Evolutionary conservation across 2,329 filamentous ascomycete genomes (phyloP), one percentile per base, ranked within the genome.

Genomic region (Trichoderma sp.): DNA sequence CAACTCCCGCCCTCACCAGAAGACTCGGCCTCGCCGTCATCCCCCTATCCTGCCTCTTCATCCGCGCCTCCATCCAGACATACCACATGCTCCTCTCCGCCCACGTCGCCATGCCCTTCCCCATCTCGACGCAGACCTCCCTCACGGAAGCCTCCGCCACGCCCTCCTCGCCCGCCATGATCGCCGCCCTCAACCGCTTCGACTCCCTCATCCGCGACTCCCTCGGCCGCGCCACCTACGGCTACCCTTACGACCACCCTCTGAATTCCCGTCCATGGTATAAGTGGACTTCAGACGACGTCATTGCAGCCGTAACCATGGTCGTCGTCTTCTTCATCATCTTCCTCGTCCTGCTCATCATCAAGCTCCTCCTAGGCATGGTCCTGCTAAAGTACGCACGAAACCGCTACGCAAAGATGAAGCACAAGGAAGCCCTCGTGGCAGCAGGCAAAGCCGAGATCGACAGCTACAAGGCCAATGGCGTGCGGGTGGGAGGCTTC

Each of bases 61-160:
- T 99, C 75, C 88, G 96, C 50, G 92, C 96, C 54, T 93, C 92
- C 1, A 85, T 98, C 50, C 95, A 99, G 75, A 97, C 94, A 7
- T 99, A 98, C 77, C 91, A 97, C 78, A 98, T 98, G 94, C 96
- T 98, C 73, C 85, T 98, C 15, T 91, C 93, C 3, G 93, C 92
- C 0, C 89, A 96, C 72, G 83, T 97, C 41, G 90, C 92, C 0
- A 85, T 90, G 9, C 91, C 92, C 0, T 82, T 92, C 0, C 81
- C 85, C 28, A 81, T 88, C 28, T 87, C 88, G 3, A 81, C 86
- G 30, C 85, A 89, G 55, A 88, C 90, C 19, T 85, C 90, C 6
- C 78, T 92, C 15, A 81, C 85, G 4, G 80, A 88, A 4, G 89
- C 91, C 48, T 85, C 86, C 0, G 81, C 86, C 0, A 80, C 82